Base-by-base conservation (phyloP, 2,329 filamentous ascomycete species). In the Daldinia sp. region DNA sequence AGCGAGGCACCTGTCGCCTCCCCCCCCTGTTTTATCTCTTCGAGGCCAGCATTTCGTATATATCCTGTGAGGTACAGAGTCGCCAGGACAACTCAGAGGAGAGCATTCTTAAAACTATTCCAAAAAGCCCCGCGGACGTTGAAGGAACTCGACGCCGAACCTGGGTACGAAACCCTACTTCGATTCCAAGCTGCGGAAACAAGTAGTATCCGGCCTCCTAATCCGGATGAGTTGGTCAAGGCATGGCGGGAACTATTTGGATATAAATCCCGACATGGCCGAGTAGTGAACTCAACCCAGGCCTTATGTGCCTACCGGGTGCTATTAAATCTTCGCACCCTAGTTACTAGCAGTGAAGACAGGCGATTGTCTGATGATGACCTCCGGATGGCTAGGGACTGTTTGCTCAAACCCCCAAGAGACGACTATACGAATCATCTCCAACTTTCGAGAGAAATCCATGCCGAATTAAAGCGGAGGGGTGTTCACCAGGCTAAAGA, bases 131-230 rank as follows among this genome's bases (percentile, higher is more conserved):
- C 87, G 15, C 82, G 86, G 61, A 79, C 84, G 58, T 77, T 88
- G 41, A 89, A 87, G 74, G 81, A 86, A 19, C 81, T 88, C 51
- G 83, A 88, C 70, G 80, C 88, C 63, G 90, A 88, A 71, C 90
- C 87, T 0, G 93, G 93, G 54, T 85, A 93, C 71, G 86, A 87
- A 67, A 85, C 84, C 13, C 86, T 97, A 79, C 84, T 91, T 70
- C 85, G 91, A 61, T 85, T 92, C 75, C 81, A 85, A 53, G 85
- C 86, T 68, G 85, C 87, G 63, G 79, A 89, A 68, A 82, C 85
- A 52, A 84, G 91, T 58, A 83, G 85, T 52, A 81, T 88, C 32
- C 85, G 92, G 30, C 84, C 87, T 8, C 93, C 92, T 13, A 76
- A 85, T 0, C 79, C 82, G 2, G 75, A 82, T n/a, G 86, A 91